Percentiles rank a stretch among this genome's conserved stretches.
Evolutionary conservation across 108 stramenopile species (phyloP).

Genomic region (Cyclostephanos tholiformis): DNA sequence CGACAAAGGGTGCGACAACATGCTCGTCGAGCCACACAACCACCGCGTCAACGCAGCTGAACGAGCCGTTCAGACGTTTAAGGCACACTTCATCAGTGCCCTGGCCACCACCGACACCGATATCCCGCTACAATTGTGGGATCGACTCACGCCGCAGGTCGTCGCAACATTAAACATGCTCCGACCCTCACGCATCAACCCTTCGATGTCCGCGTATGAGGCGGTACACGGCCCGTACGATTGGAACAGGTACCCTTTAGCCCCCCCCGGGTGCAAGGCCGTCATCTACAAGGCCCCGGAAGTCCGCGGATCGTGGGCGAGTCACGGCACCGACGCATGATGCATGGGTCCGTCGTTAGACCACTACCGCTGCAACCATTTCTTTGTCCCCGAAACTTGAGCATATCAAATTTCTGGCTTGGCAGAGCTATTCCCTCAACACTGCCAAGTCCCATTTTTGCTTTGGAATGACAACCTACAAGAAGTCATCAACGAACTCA

Average conservation of each 20-base stretch:
- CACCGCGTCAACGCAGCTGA: too few species aligned
- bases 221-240: constrained; percentile 7
- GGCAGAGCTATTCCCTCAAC: neutral
- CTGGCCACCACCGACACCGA: constrained; percentile 19
- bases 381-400: constrained; percentile 15
- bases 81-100: constrained; percentile 24
- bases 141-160: neutral
- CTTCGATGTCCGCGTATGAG: constrained; percentile 14
- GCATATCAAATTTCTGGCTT: constrained; percentile 1
- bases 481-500: too few species aligned
- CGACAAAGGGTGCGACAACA: too few species aligned
- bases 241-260: constrained; percentile 1
- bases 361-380: constrained; percentile 30
- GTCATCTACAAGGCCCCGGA: too few species aligned
- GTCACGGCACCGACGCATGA: constrained; percentile 37
- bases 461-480: neutral
- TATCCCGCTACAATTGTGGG: constrained; percentile 27
- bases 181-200: neutral
- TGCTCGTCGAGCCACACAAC: too few species aligned
- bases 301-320: too few species aligned
- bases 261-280: constrained; percentile 1
- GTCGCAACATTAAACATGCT: neutral
- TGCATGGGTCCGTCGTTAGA: constrained; percentile 8
- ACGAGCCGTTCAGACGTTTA: constrained; percentile 30
- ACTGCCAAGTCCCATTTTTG: neutral